Evolutionary conservation across 2,329 filamentous ascomycete genomes (phyloP), one percentile per base, ranked within the genome.

Genomic region (Fusarium brevicatenulatum): DNA sequence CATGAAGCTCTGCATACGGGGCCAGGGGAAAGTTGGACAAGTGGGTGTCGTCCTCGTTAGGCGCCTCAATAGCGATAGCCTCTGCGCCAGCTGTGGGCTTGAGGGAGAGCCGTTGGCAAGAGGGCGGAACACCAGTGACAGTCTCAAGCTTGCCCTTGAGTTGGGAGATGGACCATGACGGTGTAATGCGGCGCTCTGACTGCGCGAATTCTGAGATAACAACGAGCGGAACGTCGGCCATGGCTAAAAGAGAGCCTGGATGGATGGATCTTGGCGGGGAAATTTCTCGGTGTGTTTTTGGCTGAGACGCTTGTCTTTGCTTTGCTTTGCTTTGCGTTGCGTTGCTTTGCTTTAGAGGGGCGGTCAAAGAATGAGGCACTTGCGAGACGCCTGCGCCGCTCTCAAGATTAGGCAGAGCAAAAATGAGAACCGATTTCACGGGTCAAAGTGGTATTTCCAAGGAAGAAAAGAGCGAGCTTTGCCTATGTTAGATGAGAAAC

Each of bases 141-240:
- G 94, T 92, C 83, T 98, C 95, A 57, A 99, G 91, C 82, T 96
- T 97, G 59, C 87, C 84, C 85, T 95, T 97, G 77, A 98, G 88
- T 78, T 94, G 91, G 62, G 88, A 87, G 79, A 99, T 92, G 70
- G 92, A 92, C 96, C 96, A 99, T 75, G 95, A 92, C 19, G 95
- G 95, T 32, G 94, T 95, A 81, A 98, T 91, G 75, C 96, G 93
- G 70, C 95, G 93, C 84, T 99, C 96, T 57, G 94, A 95, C 54
- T 91, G 90, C 53, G 92, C 88, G 82, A 92, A 93, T 68, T 94
- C 91, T 57, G 93, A 95, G 69, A 88, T 88, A 78, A 96, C 89
- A 72, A 91, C 87, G 77, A 96, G 87, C 73, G 93, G 91, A 63
- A 96, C 88, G 81, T 96, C 94, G 60, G 91, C 89, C 85, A 92